Base-by-base conservation (phyloP, 129 eudicot species). In the Tanacetum coccineum region DNA sequence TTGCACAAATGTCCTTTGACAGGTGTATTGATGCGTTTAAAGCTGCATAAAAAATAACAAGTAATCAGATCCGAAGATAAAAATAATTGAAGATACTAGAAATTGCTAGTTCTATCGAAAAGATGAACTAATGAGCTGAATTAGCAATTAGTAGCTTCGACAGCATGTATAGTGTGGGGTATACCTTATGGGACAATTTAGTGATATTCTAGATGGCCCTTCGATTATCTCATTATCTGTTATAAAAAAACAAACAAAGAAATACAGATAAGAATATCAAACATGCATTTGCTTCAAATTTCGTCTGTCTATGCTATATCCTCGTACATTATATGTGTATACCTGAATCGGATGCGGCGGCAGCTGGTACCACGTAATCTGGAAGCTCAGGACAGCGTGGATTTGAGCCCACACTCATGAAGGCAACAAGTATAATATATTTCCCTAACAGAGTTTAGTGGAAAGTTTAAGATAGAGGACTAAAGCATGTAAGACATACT, bases 1-100 rank as follows among this genome's bases (percentile, higher is more conserved):
- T 90, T 90, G 82, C 97, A 90, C 20, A 73, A 71, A 52, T 76
- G 82, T 57, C 97, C 97, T 82, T 90, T 90, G 25, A 81, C 91
- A 51, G 97, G 97, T 55, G 87, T 84, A 40, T 62, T 72, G 46
- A 90, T 85, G 25, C 92, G 89, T 65, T 21, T 82, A 67, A 87
- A 84, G 75, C 97, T 90, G 81, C 64, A 66, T 48, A 70, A 74
- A 42, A 66, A 22, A 22, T 22, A 22, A 11, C 22, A 42, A 69
- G 30, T 61, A 62, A 59, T 55, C 54, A 50, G 60, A 60, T 52
- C 64, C 70, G 62, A 59, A 57, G 30, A 20, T 30, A 66, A 46
- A 11, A 15, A 66, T 22, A 6, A 57, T 19, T 9, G 6, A 56
- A 19, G 30, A 66, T 44, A 59, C 36, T 26, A 51, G 12, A 39